phyloP scores from a whole-genome alignment of 129 eudicot species.

The Flaveria trinervia region DNA sequence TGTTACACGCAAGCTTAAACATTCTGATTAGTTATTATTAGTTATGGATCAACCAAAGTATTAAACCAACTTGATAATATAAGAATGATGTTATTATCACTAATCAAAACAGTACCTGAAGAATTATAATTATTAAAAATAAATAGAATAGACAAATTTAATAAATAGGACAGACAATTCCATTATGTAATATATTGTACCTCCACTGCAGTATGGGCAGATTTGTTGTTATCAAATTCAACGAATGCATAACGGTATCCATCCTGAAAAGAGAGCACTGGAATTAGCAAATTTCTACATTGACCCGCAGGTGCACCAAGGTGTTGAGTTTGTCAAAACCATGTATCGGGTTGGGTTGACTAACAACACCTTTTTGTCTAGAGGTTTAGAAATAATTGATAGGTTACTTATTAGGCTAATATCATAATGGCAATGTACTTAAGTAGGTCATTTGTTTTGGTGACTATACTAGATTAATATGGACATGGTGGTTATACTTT shows the following conservation, averaged over 20 bases:
- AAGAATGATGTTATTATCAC: background rate
- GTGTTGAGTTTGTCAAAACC: background rate
- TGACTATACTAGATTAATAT: too few relatives aligned
- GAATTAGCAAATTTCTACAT: conserved; percentile 6
- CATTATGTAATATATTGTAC: conserved; percentile 20
- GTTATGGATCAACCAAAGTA: conserved; percentile 10
- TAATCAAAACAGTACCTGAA: conserved; percentile 5
- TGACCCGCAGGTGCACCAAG: conserved; percentile 2
- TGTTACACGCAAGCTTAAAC: background rate
- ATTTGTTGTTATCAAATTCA: conserved; percentile 41
- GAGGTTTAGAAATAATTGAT: background rate
- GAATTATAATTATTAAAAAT: background rate
- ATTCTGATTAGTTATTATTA: background rate
- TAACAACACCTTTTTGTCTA: background rate
- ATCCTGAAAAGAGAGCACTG: conserved; percentile 31
- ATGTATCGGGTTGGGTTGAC: background rate
- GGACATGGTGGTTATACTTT: too few relatives aligned
- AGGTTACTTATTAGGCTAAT: background rate
- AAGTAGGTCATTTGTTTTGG: background rate
- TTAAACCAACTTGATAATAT: background rate
- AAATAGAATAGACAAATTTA: background rate
- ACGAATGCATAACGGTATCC: conserved; percentile 48
- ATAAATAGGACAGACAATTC: background rate
- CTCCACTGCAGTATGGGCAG: conserved; percentile 45
- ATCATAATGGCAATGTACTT: background rate